A percentile compares a stretch with the other conserved stretches of the same genome.
Evolutionary conservation across 345 rosid genomes (phyloP).

Genomic region (Gossypium herbaceum): DNA sequence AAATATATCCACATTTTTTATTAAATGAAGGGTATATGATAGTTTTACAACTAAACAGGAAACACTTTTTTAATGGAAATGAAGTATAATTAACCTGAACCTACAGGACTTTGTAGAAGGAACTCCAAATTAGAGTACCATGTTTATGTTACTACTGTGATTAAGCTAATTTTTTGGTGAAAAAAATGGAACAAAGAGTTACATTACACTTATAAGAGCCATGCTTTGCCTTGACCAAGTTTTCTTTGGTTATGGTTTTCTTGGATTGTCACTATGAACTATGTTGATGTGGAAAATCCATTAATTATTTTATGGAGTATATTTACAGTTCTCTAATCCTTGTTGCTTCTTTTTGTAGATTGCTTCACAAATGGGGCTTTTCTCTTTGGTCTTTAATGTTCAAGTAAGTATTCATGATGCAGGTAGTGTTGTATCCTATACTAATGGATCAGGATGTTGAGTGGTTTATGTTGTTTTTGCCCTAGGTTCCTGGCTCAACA

Average conservation of each 20-base stretch:
- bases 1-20: background rate
- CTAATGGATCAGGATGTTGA: constrained; percentile 3
- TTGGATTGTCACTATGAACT: background rate
- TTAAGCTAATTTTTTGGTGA: background rate
- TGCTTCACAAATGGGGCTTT: constrained; percentile 69
- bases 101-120: background rate
- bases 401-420: constrained; percentile 52
- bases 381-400: constrained; percentile 65
- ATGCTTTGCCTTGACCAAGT: background rate
- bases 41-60: background rate
- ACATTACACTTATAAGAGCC: background rate
- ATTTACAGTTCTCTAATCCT: background rate
- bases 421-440: constrained; percentile 1
- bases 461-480: constrained; percentile 8
- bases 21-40: background rate
- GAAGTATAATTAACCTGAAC: constrained; percentile 4
- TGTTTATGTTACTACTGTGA: background rate
- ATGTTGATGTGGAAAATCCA: background rate
- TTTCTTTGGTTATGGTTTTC: background rate
- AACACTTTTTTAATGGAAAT: background rate
- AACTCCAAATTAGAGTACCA: background rate
- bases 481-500: constrained; percentile 91
- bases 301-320: background rate
- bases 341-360: constrained; percentile 37
- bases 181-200: background rate